Conservation (phyloP, 2,329 filamentous ascomycete genomes). For the Macrophomina pseudophaseolina region DNA sequence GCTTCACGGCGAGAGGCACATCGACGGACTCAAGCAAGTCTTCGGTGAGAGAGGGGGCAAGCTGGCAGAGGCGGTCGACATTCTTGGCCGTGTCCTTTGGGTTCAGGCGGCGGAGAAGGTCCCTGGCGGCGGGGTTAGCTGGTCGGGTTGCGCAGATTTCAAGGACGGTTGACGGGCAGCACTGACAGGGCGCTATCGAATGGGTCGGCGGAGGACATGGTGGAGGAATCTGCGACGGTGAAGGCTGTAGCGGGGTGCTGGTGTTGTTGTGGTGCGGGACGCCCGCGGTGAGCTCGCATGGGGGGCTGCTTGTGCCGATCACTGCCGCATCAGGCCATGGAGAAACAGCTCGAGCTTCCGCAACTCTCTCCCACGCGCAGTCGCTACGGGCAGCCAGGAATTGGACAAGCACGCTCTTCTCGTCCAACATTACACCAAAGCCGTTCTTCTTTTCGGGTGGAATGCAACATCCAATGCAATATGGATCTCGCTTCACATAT, state of each 20-base stretch:
- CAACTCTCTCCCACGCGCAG: not conserved
- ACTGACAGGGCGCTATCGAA: slow-evolving; percentile 79
- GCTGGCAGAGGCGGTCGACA: slow-evolving; percentile 83
- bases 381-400: not conserved
- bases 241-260: slow-evolving; percentile 10
- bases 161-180: not conserved
- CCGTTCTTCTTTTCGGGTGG: not conserved
- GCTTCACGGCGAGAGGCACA: slow-evolving; percentile 85
- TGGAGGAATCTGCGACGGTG: slow-evolving; percentile 18
- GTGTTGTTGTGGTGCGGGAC: slow-evolving; percentile 19
- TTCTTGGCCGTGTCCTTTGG: slow-evolving; percentile 89
- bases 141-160: not conserved
- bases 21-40: slow-evolving; percentile 98
- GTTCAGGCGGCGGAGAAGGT: slow-evolving; percentile 97
- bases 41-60: slow-evolving; percentile 91
- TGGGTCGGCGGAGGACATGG: slow-evolving; percentile 64
- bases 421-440: not conserved
- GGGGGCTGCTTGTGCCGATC: slow-evolving; percentile 23
- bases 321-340: slow-evolving; percentile 2
- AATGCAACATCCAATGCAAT: not conserved
- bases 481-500: not conserved
- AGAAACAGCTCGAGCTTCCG: slow-evolving; percentile 19
- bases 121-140: slow-evolving; percentile 60
- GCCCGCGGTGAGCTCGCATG: slow-evolving; percentile 23
- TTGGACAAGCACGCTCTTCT: not conserved